Evolutionary conservation across 257 asterid genomes (phyloP).

Genomic region (Voacanga thouarsii): DNA sequence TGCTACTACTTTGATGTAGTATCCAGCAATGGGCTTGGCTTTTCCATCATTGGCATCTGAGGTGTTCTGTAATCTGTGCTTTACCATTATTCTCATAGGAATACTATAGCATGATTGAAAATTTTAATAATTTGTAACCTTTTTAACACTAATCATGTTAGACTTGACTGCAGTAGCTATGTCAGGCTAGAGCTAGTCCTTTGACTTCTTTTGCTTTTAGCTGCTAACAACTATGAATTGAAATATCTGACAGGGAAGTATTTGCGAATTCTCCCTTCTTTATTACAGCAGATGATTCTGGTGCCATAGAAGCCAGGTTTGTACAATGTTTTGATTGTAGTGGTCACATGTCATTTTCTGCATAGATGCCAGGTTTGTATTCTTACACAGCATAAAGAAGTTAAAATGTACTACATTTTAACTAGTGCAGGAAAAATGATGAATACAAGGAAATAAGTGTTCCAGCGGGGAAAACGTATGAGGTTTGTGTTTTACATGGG

Average conservation of each 20-base stretch:
- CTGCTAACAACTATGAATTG: conserved; percentile 7
- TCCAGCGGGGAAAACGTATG: conserved; percentile 74
- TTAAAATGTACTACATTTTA: background rate
- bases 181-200: background rate
- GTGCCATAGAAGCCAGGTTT: conserved; percentile 69
- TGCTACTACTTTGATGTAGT: background rate
- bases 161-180: background rate
- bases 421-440: conserved; percentile 55
- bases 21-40: background rate
- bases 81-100: background rate
- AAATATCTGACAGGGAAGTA: conserved; percentile 62
- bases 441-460: conserved; percentile 75
- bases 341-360: conserved; percentile 8
- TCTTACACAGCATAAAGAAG: background rate
- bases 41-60: background rate
- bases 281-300: conserved; percentile 86
- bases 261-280: conserved; percentile 89
- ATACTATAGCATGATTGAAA: background rate
- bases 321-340: conserved; percentile 20
- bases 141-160: background rate
- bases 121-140: background rate
- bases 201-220: background rate
- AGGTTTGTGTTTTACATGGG: conserved; percentile 54
- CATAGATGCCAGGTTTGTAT: background rate
- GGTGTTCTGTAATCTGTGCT: background rate